phyloP scores from a whole-genome alignment of 139 green algal species.

The Haematococcus sp. region DNA sequence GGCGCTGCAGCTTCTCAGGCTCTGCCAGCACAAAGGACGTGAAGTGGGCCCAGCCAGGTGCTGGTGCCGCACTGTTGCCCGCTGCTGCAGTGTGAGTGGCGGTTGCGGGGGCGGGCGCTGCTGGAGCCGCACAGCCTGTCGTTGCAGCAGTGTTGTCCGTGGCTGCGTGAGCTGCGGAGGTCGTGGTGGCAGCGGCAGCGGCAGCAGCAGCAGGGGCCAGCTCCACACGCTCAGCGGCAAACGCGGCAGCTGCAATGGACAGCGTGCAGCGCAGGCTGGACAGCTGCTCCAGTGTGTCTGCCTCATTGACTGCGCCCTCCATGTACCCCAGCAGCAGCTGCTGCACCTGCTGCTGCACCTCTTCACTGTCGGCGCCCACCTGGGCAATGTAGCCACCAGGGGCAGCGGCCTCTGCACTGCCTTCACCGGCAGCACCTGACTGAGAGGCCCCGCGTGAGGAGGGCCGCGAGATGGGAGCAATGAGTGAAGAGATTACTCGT shows the following conservation, averaged over 20 bases:
- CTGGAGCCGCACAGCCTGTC: too few relatives aligned
- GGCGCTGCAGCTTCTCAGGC: slow-evolving; percentile 31
- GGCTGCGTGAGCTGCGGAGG: too few relatives aligned
- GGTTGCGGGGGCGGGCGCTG: too few relatives aligned
- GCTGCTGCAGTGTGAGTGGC: too few relatives aligned
- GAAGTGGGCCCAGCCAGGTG: slow-evolving; percentile 12
- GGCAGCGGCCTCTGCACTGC: too few relatives aligned
- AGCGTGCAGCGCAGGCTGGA: background rate
- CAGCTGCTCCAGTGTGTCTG: slow-evolving; percentile 14
- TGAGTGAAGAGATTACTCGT: too few relatives aligned
- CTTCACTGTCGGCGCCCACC: slow-evolving; percentile 8
- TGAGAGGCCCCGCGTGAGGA: background rate
- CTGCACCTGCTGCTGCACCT: slow-evolving; percentile 1
- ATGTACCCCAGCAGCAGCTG: slow-evolving; percentile 14
- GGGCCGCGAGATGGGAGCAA: background rate
- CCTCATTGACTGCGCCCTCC: slow-evolving; percentile 14
- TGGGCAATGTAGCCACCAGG: background rate
- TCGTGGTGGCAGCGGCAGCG: too few relatives aligned
- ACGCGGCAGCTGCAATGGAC: too few relatives aligned
- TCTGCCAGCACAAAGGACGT: slow-evolving; percentile 27
- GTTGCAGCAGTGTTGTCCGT: too few relatives aligned
- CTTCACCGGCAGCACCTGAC: background rate
- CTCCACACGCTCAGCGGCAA: too few relatives aligned
- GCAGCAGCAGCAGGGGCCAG: too few relatives aligned
- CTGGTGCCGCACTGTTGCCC: background rate